Conservation (phyloP, 192 early-diverging fungal species). For the Coemansia sp. region DNA sequence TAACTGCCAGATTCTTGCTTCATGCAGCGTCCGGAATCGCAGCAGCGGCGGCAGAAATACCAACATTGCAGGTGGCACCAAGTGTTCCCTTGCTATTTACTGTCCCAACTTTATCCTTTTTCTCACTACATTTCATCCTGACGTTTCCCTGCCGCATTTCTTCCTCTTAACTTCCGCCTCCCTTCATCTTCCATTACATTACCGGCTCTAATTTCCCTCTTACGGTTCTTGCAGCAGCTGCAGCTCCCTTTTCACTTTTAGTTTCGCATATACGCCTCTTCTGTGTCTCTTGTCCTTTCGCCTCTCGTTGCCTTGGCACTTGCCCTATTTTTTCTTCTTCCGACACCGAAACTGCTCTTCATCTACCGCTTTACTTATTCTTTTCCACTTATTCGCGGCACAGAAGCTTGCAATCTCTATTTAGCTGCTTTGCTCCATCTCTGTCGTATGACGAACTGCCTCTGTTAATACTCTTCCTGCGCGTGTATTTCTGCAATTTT, state of each 20-base stretch:
- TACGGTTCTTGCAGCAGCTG: constrained; percentile 7
- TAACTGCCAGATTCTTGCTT: constrained; percentile 5
- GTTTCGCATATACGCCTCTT: neutral
- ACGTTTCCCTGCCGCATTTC: constrained; percentile 1
- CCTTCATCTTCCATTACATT: constrained; percentile 10
- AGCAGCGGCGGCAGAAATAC: constrained; percentile 7
- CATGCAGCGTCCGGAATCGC: constrained; percentile 4
- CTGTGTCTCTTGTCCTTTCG: neutral
- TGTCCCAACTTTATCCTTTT: constrained; percentile 7
- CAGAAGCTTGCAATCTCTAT: neutral
- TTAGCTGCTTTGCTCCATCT: neutral
- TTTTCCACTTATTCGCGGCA: constrained; percentile 1
- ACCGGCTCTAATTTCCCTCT: neutral
- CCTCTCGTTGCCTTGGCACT: neutral
- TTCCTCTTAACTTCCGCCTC: neutral
- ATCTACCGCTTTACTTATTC: constrained; percentile 4
- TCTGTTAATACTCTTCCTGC: constrained; percentile 8
- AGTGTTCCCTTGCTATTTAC: constrained; percentile 5
- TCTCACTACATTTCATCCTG: constrained; percentile 12
- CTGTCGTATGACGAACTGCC: constrained; percentile 1
- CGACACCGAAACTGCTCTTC: neutral
- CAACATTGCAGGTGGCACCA: neutral
- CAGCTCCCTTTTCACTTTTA: constrained; percentile 2
- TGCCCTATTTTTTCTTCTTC: constrained; percentile 7
- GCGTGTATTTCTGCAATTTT: constrained; percentile 1